A percentile compares a stretch with the other conserved stretches of the same genome.
Evolutionary conservation across 768 basidiomycete species (phyloP).

Genomic region (Coprinopsis marcescibilis): DNA sequence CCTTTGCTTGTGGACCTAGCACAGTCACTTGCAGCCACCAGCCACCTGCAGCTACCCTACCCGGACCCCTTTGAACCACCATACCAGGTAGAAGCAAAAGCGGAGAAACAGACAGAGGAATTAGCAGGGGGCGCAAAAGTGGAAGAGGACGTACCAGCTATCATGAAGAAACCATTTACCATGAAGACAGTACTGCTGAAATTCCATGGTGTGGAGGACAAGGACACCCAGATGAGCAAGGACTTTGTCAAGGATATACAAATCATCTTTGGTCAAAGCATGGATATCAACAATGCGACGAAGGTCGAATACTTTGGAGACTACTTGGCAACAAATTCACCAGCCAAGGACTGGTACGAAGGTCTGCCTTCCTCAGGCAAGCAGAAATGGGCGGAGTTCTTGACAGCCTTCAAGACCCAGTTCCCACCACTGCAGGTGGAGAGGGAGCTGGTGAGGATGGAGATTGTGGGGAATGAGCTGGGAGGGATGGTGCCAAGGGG

Average conservation of each 20-base stretch:
- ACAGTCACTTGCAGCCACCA: too few species aligned
- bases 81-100: too few species aligned
- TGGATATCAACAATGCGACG: too few species aligned
- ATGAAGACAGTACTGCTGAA: too few species aligned
- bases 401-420: background rate
- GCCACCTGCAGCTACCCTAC: too few species aligned
- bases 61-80: too few species aligned
- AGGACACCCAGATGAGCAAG: background rate
- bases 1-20: too few species aligned
- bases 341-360: background rate
- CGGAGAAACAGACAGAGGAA: too few species aligned
- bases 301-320: background rate
- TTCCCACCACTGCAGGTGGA: slow-evolving; percentile 9
- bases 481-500: background rate
- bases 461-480: background rate
- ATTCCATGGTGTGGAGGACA: background rate
- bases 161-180: too few species aligned
- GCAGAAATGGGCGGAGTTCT: background rate
- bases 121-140: too few species aligned
- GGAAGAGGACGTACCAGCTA: too few species aligned
- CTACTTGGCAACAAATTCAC: background rate
- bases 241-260: background rate
- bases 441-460: slow-evolving; percentile 22
- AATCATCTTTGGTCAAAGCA: background rate
- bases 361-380: background rate